phyloP scores from a whole-genome alignment of 345 rosid species.

The Cardiospermum halicacabum region DNA sequence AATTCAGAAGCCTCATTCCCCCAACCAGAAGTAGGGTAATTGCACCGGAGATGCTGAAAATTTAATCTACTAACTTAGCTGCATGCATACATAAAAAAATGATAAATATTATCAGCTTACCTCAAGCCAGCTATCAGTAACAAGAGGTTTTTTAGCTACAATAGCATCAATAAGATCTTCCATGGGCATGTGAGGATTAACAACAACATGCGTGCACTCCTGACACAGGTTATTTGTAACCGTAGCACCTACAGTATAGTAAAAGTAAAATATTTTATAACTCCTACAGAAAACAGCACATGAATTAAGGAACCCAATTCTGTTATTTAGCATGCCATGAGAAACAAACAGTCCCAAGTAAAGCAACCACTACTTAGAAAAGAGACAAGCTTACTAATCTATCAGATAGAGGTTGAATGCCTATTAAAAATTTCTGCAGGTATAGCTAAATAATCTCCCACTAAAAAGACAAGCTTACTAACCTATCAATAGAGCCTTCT shows the following conservation, averaged over 20 bases:
- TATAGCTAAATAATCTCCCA: not conserved
- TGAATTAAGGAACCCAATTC: no score
- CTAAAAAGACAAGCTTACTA: constrained; percentile 26
- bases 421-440: no score
- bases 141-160: constrained; percentile 52
- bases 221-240: constrained; percentile 33
- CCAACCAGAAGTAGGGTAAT: not conserved
- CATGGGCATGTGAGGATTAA: constrained; percentile 45
- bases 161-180: constrained; percentile 55
- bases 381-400: no score
- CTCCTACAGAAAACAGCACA: not conserved
- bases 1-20: not conserved
- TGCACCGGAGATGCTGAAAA: not conserved
- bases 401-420: no score
- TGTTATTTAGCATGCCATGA: not conserved
- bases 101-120: constrained; percentile 30
- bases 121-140: constrained; percentile 60
- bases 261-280: constrained; percentile 1
- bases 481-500: constrained; percentile 70
- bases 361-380: no score
- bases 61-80: not conserved
- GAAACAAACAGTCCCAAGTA: not conserved
- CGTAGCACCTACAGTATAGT: constrained; percentile 50
- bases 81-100: not conserved
- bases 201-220: constrained; percentile 76